These are phyloP conservation scores for Berberis thunbergii DNA, from an alignment of 164 flowering plant species.

Conservation along the genomic window DNA sequence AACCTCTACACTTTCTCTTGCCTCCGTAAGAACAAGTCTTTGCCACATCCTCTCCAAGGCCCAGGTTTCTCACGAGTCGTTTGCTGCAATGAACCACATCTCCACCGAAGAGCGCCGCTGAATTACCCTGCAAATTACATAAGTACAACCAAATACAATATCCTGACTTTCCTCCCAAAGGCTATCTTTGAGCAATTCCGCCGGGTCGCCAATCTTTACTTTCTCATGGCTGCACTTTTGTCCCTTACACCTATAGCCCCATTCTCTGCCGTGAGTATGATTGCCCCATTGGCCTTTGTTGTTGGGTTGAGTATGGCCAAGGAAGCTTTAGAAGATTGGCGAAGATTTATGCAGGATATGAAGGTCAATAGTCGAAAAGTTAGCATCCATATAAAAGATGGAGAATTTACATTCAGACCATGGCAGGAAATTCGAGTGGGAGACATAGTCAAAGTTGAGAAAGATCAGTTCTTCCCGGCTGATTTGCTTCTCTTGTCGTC, in stretches of 20 bases:
- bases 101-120: slow-evolving; percentile 28
- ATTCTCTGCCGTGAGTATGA: slow-evolving; percentile 34
- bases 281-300: slow-evolving; percentile 36
- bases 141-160: slow-evolving; percentile 36
- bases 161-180: slow-evolving; percentile 33
- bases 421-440: slow-evolving; percentile 74
- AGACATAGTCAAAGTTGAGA: slow-evolving; percentile 66
- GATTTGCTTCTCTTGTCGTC: slow-evolving; percentile 75
- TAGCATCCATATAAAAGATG: slow-evolving; percentile 47
- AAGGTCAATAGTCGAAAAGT: slow-evolving; percentile 66
- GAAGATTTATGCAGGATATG: slow-evolving; percentile 55
- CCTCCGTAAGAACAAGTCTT: slow-evolving; percentile 17
- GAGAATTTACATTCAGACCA: slow-evolving; percentile 30
- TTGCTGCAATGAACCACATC: slow-evolving; percentile 28
- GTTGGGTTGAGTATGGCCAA: slow-evolving; percentile 43
- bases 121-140: slow-evolving; percentile 28
- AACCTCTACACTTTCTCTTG: slow-evolving; percentile 41
- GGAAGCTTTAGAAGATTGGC: slow-evolving; percentile 46
- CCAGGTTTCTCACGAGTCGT: slow-evolving; percentile 34
- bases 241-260: slow-evolving; percentile 34
- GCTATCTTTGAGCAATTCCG: slow-evolving; percentile 43
- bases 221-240: slow-evolving; percentile 33
- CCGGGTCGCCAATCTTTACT: slow-evolving; percentile 39
- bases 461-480: slow-evolving; percentile 79
- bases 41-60: slow-evolving; percentile 18